phyloP scores from a whole-genome alignment of 139 green algal species.

The Chlamydomonas sp. region DNA sequence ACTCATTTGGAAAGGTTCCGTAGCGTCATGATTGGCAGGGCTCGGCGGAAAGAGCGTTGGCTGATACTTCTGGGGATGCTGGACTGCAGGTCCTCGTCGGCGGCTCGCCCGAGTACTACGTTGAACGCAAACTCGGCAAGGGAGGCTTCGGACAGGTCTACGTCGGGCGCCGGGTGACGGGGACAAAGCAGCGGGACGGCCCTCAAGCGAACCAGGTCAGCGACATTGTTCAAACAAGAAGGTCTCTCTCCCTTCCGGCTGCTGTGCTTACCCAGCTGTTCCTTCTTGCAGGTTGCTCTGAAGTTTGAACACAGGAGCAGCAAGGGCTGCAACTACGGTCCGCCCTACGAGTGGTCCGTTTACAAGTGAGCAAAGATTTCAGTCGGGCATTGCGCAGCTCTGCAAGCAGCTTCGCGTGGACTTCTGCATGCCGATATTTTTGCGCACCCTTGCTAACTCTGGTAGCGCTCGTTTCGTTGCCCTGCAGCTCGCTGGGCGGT shows the following conservation, averaged over 20 bases:
- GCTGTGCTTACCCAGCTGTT: neutral
- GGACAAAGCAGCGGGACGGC: slow-evolving; percentile 81
- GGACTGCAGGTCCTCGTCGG: slow-evolving; percentile 81
- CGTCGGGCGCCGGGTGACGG: slow-evolving; percentile 70
- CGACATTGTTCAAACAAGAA: neutral
- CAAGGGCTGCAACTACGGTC: slow-evolving; percentile 98
- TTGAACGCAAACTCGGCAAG: slow-evolving; percentile 94
- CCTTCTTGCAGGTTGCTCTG: slow-evolving; percentile 83
- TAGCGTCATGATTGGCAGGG: too few relatives aligned
- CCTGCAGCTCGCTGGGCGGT: slow-evolving; percentile 77
- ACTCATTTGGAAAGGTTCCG: neutral
- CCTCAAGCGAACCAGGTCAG: slow-evolving; percentile 81
- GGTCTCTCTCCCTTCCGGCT: neutral
- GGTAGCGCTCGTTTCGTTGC: neutral
- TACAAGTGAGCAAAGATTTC: slow-evolving; percentile 79
- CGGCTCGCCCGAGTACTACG: slow-evolving; percentile 87
- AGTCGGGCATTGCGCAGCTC: too few relatives aligned
- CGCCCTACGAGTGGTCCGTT: slow-evolving; percentile 98
- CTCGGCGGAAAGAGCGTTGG: too few relatives aligned
- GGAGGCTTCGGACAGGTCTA: slow-evolving; percentile 97
- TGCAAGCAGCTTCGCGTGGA: too few relatives aligned
- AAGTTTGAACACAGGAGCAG: slow-evolving; percentile 98
- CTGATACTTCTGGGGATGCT: too few relatives aligned
- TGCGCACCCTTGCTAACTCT: too few relatives aligned
- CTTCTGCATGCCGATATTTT: too few relatives aligned